A percentile compares a stretch with the other conserved stretches of the same genome.
These are phyloP conservation scores for Spergularia bocconei DNA, from an alignment of 148 eudicot species.

Conservation along the genomic window DNA sequence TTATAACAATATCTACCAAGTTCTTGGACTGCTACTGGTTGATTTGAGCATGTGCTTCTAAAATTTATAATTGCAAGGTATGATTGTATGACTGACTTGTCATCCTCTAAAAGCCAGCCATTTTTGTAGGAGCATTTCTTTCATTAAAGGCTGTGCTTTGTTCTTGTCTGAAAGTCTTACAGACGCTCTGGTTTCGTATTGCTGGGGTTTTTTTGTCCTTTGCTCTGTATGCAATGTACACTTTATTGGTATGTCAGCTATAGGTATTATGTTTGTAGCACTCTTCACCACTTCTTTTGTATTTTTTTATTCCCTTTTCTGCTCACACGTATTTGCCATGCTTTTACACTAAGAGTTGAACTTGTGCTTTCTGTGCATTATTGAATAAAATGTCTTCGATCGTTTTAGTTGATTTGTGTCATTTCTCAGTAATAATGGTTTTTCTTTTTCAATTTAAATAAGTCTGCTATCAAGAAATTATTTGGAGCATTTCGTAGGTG, in stretches of 20 bases:
- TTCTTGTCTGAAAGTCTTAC: slow-evolving; percentile 20
- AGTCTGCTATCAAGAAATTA: neutral
- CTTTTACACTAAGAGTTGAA: neutral
- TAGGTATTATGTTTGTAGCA: slow-evolving; percentile 7
- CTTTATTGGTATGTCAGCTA: slow-evolving; percentile 22
- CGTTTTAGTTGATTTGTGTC: neutral
- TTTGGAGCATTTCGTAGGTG: neutral
- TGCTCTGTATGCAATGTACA: slow-evolving; percentile 28
- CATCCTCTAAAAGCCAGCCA: slow-evolving; percentile 23
- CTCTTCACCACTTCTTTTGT: neutral
- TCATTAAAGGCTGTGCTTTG: slow-evolving; percentile 23
- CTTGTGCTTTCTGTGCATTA: neutral
- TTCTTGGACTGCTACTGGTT: neutral
- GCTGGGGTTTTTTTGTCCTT: slow-evolving; percentile 21
- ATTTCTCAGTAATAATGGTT: neutral
- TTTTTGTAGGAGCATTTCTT: neutral
- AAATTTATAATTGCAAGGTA: neutral
- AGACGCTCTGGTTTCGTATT: neutral
- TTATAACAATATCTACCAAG: neutral
- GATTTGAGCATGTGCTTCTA: neutral
- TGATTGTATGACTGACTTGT: slow-evolving; percentile 13
- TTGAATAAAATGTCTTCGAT: neutral
- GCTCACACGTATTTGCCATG: slow-evolving; percentile 5
- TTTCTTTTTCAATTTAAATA: neutral
- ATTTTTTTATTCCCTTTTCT: neutral